Evolutionary conservation across 805 yeast species (phyloP).

Genomic region (Sugiyamaella chiloensis): DNA sequence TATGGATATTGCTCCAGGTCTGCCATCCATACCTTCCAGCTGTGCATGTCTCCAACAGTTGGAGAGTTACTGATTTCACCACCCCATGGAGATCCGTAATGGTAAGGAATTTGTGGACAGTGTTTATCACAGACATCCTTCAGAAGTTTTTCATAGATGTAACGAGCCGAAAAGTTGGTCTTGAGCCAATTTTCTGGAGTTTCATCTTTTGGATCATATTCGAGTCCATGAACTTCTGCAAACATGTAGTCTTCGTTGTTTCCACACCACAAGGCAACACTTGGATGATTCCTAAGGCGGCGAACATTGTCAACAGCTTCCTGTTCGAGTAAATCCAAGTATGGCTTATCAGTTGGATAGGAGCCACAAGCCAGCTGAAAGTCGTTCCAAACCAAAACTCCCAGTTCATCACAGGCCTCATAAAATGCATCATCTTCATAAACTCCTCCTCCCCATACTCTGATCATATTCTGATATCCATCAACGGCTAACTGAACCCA

Average conservation of each 20-base stretch:
- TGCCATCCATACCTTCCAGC: slow-evolving; percentile 57
- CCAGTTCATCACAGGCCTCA: slow-evolving; percentile 41
- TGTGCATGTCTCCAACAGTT: slow-evolving; percentile 49
- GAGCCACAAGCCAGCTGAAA: slow-evolving; percentile 55
- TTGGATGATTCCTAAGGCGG: slow-evolving; percentile 42
- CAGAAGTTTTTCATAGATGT: slow-evolving; percentile 36
- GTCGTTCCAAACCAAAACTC: slow-evolving; percentile 51
- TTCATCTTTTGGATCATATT: slow-evolving; percentile 15
- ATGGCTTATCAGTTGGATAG: slow-evolving; percentile 43
- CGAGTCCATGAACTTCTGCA: slow-evolving; percentile 34
- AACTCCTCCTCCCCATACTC: slow-evolving; percentile 50
- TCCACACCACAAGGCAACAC: slow-evolving; percentile 40
- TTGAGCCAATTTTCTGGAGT: slow-evolving; percentile 17
- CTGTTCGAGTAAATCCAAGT: slow-evolving; percentile 33
- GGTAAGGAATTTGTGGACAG: slow-evolving; percentile 22
- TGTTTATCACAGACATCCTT: slow-evolving; percentile 7
- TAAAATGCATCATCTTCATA: slow-evolving; percentile 43
- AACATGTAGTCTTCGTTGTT: slow-evolving; percentile 47
- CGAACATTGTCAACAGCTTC: slow-evolving; percentile 41
- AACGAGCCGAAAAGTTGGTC: slow-evolving; percentile 40
- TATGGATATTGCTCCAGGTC: slow-evolving; percentile 39
- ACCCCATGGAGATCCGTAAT: slow-evolving; percentile 48
- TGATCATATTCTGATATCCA: slow-evolving; percentile 43
- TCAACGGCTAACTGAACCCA: slow-evolving; percentile 37
- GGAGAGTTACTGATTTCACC: slow-evolving; percentile 28